Percentiles rank a stretch among this genome's conserved stretches.
Evolutionary conservation across 78 protist species (phyloP).

Genomic region (Polysphondylium violaceum): DNA sequence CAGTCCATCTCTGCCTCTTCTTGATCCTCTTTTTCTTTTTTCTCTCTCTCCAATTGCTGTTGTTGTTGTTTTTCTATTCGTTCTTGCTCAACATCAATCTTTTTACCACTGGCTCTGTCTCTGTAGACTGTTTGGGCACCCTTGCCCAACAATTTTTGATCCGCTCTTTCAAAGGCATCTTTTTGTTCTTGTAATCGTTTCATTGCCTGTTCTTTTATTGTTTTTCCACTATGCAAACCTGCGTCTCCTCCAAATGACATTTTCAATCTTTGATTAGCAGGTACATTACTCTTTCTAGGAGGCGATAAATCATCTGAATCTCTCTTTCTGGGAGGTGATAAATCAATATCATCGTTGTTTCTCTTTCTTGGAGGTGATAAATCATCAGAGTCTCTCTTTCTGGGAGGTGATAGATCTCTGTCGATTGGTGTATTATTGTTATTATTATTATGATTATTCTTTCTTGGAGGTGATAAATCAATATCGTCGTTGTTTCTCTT

Average conservation of each 20-base stretch:
- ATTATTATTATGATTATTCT: background rate
- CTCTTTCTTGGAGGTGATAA: slow-evolving; percentile 52
- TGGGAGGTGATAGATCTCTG: slow-evolving; percentile 57
- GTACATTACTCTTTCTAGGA: background rate
- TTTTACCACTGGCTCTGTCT: slow-evolving; percentile 38
- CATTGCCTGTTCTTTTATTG: background rate
- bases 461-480: slow-evolving; percentile 60
- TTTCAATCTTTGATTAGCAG: slow-evolving; percentile 5
- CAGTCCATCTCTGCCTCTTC: slow-evolving; percentile 6
- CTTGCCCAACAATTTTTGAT: slow-evolving; percentile 28
- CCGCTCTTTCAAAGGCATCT: slow-evolving; percentile 14
- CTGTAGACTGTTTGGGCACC: slow-evolving; percentile 55
- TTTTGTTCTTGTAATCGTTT: slow-evolving; percentile 17
- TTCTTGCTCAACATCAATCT: slow-evolving; percentile 2
- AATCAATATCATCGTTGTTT: background rate
- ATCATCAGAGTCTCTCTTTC: slow-evolving; percentile 1
- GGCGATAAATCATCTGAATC: slow-evolving; percentile 41
- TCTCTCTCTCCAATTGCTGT: background rate
- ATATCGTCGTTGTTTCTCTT: background rate
- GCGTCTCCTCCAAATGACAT: slow-evolving; percentile 42
- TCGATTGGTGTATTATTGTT: no score
- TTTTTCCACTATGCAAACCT: background rate
- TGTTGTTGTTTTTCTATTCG: no score
- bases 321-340: slow-evolving; percentile 17
- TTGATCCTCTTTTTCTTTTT: background rate